Evolutionary conservation across 2,329 filamentous ascomycete genomes (phyloP), one percentile per base, ranked within the genome.

Genomic region (Dothidotthia symphoricarpi): DNA sequence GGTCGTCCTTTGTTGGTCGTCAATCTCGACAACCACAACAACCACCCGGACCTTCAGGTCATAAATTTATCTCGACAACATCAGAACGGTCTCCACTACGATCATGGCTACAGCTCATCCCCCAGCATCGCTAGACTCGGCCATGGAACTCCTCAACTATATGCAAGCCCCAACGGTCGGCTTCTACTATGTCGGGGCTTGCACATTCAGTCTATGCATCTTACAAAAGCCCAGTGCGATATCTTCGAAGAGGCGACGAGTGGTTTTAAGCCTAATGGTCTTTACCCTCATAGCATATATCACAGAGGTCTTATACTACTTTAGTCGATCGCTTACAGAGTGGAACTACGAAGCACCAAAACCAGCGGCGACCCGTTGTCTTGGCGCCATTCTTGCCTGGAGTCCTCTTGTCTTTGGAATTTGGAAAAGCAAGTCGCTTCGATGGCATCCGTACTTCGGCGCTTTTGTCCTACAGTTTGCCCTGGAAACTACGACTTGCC

Each of bases 351-450:
- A 53, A 28, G 42, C 63, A n/a, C 57, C 61, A 6, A 49, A 67
- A 26, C 51, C 62, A 34, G 51, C 58, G 9, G 62, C 61, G 10
- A 54, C 65, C 27, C 59, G 58, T 24, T 63, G 59, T 44, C 36
- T 68, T 2, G 58, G 63, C 4, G 63, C 59, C 0, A 60, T 67
- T 24, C 48, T 68, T 1, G 51, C 64, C 25, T 67, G 61, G 63
- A 47, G 43, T 13, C 50, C 53, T 3, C 44, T 65, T 3, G 44
- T 43, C 5, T 51, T 57, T 16, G 45, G 53, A 7, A 14, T 66
- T 10, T 50, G 55, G 40, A 49, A 47, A 4, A 49, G 49, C 17
- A 49, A 54, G 15, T 36, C 44, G 3, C 41, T 62, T 14, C 49
- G 49, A 28, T 67, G 63, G 64, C 49, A 60, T 39, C 57, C 61